Base-by-base conservation (phyloP, 176 grass and related monocot species). In the Phragmites australis region DNA sequence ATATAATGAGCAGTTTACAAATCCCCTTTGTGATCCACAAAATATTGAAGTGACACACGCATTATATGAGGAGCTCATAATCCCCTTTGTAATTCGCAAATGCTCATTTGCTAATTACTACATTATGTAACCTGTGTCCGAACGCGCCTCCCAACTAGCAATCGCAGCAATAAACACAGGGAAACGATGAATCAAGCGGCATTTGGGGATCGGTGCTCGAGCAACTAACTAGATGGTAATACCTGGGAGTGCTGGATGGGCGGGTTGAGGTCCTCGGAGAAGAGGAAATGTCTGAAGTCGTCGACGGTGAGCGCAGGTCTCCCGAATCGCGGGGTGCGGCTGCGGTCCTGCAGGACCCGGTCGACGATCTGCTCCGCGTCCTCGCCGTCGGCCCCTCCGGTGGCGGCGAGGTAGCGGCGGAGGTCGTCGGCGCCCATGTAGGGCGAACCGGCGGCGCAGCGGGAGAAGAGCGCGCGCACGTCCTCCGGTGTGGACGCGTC, bases 191-290 rank as follows among this genome's bases (percentile, higher is more conserved):
- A 61, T 60, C 27, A 6, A 72, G 26, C n/a, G 6, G 9, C 44
- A 81, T 62, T 61, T 23, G 11, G 22, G 48, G 52, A 45, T 25
- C 34, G 42, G 74, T 22, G 51, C 22, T 22, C 74, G 17, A 77
- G 49, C 43, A 16, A 8, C 7, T 67, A 25, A 9, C 31, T 5
- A 40, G 64, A 29, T 68, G 41, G 8, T 1, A 16, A 39, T 79
- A 91, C 92, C 83, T 94, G 78, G 15, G 86, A 64, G 34, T 43
- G 27, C 67, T 70, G 45, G 52, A 89, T 79, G 65, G 95, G 88
- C 41, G 90, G 90, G 75, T 98, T 98, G 34, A 98, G 85, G 22
- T 91, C 92, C 70, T 75, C 83, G 40, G 92, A 98, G 81, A 93
- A 91, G 37, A 98, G 88, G 59, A 88, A 93, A 65, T 83, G 82